Percentiles rank a stretch among this genome's conserved stretches.
Conservation (phyloP, 306 rosid species). For the Inga leiocalycina region DNA sequence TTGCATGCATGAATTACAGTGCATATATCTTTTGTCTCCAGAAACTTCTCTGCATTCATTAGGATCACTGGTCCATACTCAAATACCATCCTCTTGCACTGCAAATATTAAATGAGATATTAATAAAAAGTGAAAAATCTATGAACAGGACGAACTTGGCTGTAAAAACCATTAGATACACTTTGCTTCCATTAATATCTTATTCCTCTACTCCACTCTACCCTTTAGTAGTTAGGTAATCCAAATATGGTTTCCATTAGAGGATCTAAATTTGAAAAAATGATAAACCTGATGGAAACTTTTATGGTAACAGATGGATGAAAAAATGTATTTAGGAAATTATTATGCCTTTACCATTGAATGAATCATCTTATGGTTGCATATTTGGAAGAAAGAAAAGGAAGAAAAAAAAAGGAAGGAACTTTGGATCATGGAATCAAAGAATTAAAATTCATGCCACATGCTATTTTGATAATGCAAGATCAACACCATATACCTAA, state of each 20-base stretch:
- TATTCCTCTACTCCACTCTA: background rate
- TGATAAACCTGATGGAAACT: background rate
- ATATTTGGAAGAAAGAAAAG: background rate
- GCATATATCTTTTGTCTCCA: constrained; percentile 75
- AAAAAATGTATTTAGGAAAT: background rate
- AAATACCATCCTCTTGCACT: constrained; percentile 85
- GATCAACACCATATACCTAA: background rate
- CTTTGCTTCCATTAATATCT: background rate
- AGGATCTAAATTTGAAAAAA: no score
- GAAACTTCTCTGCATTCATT: constrained; percentile 71
- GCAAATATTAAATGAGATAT: constrained; percentile 36
- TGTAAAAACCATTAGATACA: background rate
- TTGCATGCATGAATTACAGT: constrained; percentile 68
- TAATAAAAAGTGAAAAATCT: background rate
- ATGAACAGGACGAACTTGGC: background rate
- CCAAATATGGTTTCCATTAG: no score
- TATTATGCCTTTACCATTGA: background rate
- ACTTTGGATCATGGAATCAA: background rate
- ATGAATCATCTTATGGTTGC: background rate
- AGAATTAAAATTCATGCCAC: background rate
- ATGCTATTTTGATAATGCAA: background rate
- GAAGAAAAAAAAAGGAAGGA: background rate
- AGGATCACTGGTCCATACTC: constrained; percentile 71
- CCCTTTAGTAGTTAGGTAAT: background rate
- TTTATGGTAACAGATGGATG: background rate